These are phyloP conservation scores for Beta lomatogona DNA, from an alignment of 179 eudicot genomes.

Conservation along the genomic window DNA sequence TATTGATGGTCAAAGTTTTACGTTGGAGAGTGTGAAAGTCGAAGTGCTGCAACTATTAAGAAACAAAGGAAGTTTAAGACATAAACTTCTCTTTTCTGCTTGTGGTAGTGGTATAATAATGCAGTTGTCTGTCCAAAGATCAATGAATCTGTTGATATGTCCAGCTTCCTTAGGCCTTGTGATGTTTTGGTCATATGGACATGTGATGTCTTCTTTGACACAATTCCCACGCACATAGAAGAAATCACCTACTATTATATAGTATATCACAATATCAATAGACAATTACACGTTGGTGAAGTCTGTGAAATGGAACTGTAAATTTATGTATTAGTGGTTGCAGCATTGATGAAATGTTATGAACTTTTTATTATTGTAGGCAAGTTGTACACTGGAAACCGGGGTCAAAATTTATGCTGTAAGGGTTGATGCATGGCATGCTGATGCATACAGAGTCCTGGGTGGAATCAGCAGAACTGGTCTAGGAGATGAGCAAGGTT, in stretches of 20 bases:
- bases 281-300: neutral
- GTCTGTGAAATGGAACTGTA: neutral
- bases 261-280: neutral
- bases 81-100: neutral
- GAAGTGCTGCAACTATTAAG: too few species aligned
- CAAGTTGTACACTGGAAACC: conserved; percentile 95
- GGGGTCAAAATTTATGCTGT: conserved; percentile 90
- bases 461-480: conserved; percentile 87
- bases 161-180: neutral
- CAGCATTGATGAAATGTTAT: neutral
- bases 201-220: neutral
- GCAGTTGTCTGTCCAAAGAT: neutral
- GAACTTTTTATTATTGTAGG: conserved; percentile 39
- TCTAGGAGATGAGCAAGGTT: conserved; percentile 59
- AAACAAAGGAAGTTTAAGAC: too few species aligned
- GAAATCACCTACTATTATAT: neutral
- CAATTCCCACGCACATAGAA: neutral
- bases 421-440: conserved; percentile 92
- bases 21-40: too few species aligned
- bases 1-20: too few species aligned
- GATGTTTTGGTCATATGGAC: neutral
- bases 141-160: neutral
- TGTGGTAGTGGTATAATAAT: neutral
- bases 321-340: neutral
- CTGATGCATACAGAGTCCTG: conserved; percentile 93